Conservation (phyloP, 2,329 filamentous ascomycete species). For the Fusarium dimerum region DNA sequence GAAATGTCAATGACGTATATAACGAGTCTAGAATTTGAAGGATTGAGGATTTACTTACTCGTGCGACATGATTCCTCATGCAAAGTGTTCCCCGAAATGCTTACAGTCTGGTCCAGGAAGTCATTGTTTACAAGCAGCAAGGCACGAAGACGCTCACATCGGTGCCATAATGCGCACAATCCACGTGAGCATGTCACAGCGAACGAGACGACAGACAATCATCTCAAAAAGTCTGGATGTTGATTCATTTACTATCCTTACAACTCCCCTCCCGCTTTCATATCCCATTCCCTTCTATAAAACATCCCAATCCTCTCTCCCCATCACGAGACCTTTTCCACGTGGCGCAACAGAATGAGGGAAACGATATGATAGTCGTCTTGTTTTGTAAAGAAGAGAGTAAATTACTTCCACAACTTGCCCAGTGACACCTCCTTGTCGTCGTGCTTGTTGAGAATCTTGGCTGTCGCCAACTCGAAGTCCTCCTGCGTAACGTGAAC, state of each 20-base stretch:
- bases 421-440: constrained; percentile 93
- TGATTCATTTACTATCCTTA: constrained; percentile 38
- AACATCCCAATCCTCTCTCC: constrained; percentile 20
- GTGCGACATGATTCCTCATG: not conserved
- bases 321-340: constrained; percentile 20
- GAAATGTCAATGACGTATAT: not conserved
- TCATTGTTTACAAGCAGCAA: too few species aligned
- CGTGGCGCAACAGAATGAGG: constrained; percentile 24
- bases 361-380: constrained; percentile 17
- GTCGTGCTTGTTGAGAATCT: constrained; percentile 99
- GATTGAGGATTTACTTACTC: too few species aligned
- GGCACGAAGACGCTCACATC: too few species aligned
- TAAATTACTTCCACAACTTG: constrained; percentile 66
- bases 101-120: not conserved
- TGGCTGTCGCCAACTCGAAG: constrained; percentile 96
- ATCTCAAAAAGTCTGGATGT: constrained; percentile 22
- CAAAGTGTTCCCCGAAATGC: not conserved
- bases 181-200: not conserved
- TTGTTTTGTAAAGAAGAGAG: constrained; percentile 12
- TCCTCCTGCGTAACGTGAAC: constrained; percentile 99
- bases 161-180: not conserved
- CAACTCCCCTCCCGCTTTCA: constrained; percentile 32
- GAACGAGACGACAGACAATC: constrained; percentile 10
- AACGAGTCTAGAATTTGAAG: not conserved
- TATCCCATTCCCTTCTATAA: constrained; percentile 29